Evolutionary conservation across 192 early-diverging fungal species (phyloP).

Genomic region (Podila epicladia): DNA sequence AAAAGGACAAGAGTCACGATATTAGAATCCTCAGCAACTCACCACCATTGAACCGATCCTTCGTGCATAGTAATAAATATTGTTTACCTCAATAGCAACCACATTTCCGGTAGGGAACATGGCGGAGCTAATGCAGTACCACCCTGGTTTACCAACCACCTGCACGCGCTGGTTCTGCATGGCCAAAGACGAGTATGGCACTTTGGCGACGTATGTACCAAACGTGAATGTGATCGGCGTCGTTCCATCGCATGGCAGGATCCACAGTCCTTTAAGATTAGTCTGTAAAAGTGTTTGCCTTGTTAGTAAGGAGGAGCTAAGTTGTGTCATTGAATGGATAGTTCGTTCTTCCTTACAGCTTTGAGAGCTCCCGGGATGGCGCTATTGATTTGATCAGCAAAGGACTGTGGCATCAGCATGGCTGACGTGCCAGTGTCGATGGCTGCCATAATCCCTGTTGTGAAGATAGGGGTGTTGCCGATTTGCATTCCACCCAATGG

Average conservation of each 20-base stretch:
- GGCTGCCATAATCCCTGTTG: constrained; percentile 9
- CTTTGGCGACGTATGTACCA: background rate
- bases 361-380: constrained; percentile 25
- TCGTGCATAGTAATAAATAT: background rate
- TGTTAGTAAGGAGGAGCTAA: background rate
- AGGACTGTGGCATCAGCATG: constrained; percentile 47
- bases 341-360: background rate
- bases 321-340: too few relatives aligned
- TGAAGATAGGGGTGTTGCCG: background rate
- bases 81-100: background rate
- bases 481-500: constrained; percentile 15
- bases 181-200: background rate
- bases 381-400: constrained; percentile 29
- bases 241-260: constrained; percentile 3
- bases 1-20: too few relatives aligned
- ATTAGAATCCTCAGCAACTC: too few relatives aligned
- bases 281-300: background rate
- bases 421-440: constrained; percentile 61
- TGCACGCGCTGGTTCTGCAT: background rate
- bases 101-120: background rate
- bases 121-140: background rate
- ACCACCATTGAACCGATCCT: background rate
- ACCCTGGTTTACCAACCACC: background rate
- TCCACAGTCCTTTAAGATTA: background rate
- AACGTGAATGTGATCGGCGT: background rate